Evolutionary conservation across 257 asterid genomes (phyloP).

Genomic region (Gentiana macrophylla): DNA sequence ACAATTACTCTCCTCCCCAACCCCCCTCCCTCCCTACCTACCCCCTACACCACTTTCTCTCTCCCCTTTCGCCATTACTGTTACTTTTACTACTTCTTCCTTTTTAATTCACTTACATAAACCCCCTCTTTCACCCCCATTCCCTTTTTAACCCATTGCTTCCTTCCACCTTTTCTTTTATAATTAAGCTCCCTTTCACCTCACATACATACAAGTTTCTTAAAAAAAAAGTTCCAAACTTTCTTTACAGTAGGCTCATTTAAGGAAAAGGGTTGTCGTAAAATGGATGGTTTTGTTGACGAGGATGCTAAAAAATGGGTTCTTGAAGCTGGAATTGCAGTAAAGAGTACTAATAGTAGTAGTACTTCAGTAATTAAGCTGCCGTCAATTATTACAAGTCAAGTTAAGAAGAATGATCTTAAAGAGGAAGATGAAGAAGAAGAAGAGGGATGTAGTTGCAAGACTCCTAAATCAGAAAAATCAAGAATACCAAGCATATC

Average conservation of each 20-base stretch:
- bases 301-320: constrained; percentile 23
- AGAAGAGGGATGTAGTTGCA: constrained; percentile 12
- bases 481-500: constrained; percentile 19
- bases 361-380: neutral
- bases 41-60: constrained; percentile 10
- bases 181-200: neutral
- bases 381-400: constrained; percentile 18
- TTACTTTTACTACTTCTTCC: neutral
- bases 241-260: constrained; percentile 3
- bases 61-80: neutral
- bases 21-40: no score
- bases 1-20: constrained; percentile 11
- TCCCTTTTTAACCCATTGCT: no score
- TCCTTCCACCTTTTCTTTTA: no score
- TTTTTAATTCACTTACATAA: constrained; percentile 4
- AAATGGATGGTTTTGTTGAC: constrained; percentile 18
- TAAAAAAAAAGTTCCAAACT: neutral
- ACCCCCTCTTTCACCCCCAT: constrained; percentile 1
- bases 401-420: constrained; percentile 4
- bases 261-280: neutral
- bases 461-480: constrained; percentile 34
- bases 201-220: neutral
- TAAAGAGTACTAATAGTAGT: constrained; percentile 11
- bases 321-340: constrained; percentile 23
- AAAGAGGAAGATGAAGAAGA: constrained; percentile 8